A percentile compares a stretch with the other conserved stretches of the same genome.
These are phyloP conservation scores for Boletus bicolor DNA, from an alignment of 768 basidiomycete species.

Conservation along the genomic window DNA sequence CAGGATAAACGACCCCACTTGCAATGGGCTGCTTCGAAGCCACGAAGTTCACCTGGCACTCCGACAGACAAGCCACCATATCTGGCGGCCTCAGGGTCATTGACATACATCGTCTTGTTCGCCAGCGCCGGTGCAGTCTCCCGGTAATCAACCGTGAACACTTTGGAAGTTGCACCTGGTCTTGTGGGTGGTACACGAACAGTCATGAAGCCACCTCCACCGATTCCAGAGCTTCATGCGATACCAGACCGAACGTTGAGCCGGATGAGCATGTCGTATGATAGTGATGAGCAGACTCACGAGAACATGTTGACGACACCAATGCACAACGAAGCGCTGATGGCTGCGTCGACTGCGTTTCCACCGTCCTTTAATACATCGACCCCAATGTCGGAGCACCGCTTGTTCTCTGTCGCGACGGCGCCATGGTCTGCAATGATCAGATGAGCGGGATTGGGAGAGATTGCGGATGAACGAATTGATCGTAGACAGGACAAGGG, in stretches of 20 bases:
- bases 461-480: not conserved
- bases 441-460: too few species aligned
- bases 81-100: conserved; percentile 42
- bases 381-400: conserved; percentile 85
- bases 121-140: conserved; percentile 57
- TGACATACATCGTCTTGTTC: conserved; percentile 51
- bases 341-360: conserved; percentile 86
- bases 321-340: conserved; percentile 73
- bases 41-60: conserved; percentile 85
- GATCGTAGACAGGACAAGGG: not conserved
- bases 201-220: conserved; percentile 46
- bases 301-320: conserved; percentile 92
- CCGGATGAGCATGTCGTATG: too few species aligned
- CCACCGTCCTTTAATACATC: conserved; percentile 75
- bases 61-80: conserved; percentile 77
- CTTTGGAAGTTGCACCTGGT: conserved; percentile 30
- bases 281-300: conserved; percentile 31
- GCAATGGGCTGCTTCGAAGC: conserved; percentile 74
- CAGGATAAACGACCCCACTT: conserved; percentile 75
- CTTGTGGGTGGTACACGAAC: too few species aligned
- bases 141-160: conserved; percentile 78
- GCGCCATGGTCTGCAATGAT: conserved; percentile 67
- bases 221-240: conserved; percentile 63
- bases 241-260: too few species aligned
- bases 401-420: conserved; percentile 83